Conservation (phyloP, 495 filamentous ascomycete species). For the Penicillium bovifimosum region DNA sequence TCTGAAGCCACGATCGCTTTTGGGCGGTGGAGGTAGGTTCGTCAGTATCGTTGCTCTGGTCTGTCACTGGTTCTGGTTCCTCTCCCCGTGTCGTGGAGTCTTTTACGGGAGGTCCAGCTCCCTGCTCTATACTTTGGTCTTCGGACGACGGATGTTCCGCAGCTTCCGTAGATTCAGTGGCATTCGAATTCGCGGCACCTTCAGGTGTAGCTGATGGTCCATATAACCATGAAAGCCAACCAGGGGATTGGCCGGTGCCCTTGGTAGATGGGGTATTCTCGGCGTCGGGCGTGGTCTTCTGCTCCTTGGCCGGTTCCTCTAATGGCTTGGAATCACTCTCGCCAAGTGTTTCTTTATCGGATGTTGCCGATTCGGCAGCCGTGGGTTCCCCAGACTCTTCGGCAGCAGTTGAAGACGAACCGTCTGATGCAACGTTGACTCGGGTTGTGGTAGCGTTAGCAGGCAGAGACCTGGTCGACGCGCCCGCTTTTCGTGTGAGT, state of each 20-base stretch:
- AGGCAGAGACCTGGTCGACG: slow-evolving; percentile 44
- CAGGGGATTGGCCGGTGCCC: slow-evolving; percentile 34
- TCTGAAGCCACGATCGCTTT: slow-evolving; percentile 45
- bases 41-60: slow-evolving; percentile 16
- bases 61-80: slow-evolving; percentile 8
- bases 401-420: slow-evolving; percentile 32
- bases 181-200: not conserved
- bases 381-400: slow-evolving; percentile 20
- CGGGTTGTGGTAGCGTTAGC: slow-evolving; percentile 44
- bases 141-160: slow-evolving; percentile 17
- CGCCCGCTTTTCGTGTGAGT: slow-evolving; percentile 35
- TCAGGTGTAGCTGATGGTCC: slow-evolving; percentile 17
- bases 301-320: slow-evolving; percentile 19
- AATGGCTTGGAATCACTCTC: slow-evolving; percentile 9
- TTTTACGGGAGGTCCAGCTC: slow-evolving; percentile 13
- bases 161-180: slow-evolving; percentile 9
- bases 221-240: slow-evolving; percentile 59
- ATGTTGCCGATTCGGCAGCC: slow-evolving; percentile 13
- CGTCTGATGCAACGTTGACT: slow-evolving; percentile 47
- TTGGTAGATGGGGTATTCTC: slow-evolving; percentile 13
- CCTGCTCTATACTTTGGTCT: slow-evolving; percentile 17
- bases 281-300: slow-evolving; percentile 8
- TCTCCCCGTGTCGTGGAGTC: slow-evolving; percentile 11
- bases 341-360: slow-evolving; percentile 20
- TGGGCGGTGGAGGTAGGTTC: slow-evolving; percentile 20